These are phyloP conservation scores for Geotrichum restrictum DNA, from an alignment of 1,139 yeast genomes.

Conservation along the genomic window DNA sequence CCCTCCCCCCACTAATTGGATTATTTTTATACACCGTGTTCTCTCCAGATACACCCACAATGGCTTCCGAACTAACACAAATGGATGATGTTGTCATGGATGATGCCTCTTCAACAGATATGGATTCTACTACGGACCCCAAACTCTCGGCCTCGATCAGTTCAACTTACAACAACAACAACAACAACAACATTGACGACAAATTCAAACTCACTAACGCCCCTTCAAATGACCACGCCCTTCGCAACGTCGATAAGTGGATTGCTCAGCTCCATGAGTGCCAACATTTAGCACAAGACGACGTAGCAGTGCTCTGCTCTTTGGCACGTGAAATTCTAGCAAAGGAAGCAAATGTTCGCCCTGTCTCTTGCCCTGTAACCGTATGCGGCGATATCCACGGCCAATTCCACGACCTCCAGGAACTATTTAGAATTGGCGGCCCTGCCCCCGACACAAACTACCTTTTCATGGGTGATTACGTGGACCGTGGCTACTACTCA, in stretches of 20 bases:
- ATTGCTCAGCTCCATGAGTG: slow-evolving; percentile 67
- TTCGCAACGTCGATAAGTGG: slow-evolving; percentile 49
- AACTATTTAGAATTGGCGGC: slow-evolving; percentile 83
- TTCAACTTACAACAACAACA: neutral
- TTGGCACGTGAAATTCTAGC: slow-evolving; percentile 66
- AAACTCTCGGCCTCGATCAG: neutral
- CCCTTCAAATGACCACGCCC: slow-evolving; percentile 9
- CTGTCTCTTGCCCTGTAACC: slow-evolving; percentile 94
- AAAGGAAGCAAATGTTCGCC: slow-evolving; percentile 89
- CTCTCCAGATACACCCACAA: neutral
- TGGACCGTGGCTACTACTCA: slow-evolving; percentile 94
- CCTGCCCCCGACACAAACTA: slow-evolving; percentile 81
- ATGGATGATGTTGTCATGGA: slow-evolving; percentile 8
- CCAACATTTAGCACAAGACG: slow-evolving; percentile 77
- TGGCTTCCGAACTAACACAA: slow-evolving; percentile 3
- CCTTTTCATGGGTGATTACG: slow-evolving; percentile 86
- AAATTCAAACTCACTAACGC: slow-evolving; percentile 6
- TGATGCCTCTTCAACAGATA: neutral
- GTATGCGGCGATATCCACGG: slow-evolving; percentile 99
- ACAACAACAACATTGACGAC: slow-evolving; percentile 2
- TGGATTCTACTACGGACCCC: neutral
- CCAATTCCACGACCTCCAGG: slow-evolving; percentile 88
- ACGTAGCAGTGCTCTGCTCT: slow-evolving; percentile 74
- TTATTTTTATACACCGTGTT: neutral
- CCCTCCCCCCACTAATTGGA: neutral